Conservation (phyloP, 306 rosid genomes). For the Cucurbita maxima region DNA sequence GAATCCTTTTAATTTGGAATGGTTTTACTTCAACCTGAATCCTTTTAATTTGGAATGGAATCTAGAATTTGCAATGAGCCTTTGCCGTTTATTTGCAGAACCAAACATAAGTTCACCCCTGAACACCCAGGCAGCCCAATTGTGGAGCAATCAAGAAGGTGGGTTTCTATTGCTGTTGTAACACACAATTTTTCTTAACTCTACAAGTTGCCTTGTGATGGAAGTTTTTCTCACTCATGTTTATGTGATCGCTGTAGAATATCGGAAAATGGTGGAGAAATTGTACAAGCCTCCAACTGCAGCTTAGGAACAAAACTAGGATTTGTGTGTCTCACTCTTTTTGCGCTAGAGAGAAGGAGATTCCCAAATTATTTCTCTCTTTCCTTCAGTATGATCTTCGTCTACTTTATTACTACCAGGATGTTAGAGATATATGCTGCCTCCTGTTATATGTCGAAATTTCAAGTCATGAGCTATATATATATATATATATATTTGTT, state of each 20-base stretch:
- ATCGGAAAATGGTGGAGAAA: conserved; percentile 90
- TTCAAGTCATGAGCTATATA: not conserved
- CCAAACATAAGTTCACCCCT: conserved; percentile 88
- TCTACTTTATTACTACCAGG: not conserved
- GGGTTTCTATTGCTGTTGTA: not conserved
- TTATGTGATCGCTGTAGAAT: conserved; percentile 30
- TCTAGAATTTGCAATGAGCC: not conserved
- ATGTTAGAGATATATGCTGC: not conserved
- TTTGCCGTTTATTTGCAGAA: conserved; percentile 25
- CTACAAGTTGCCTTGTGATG: not conserved
- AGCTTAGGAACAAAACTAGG: not conserved
- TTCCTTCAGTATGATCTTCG: not conserved
- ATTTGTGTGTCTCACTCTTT: not conserved
- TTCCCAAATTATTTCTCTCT: not conserved
- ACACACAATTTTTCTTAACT: not conserved
- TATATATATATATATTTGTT: not conserved
- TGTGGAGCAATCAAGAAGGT: conserved; percentile 96
- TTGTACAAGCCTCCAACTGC: conserved; percentile 44
- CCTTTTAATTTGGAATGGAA: not conserved
- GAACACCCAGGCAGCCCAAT: conserved; percentile 83
- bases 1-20: not conserved
- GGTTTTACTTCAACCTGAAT: not conserved
- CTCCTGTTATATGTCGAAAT: not conserved
- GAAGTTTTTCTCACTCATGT: not conserved
- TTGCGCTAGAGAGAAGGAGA: not conserved